Base-by-base conservation (phyloP, 1,139 yeast genomes). In the Zygosaccharomyces sapae region DNA sequence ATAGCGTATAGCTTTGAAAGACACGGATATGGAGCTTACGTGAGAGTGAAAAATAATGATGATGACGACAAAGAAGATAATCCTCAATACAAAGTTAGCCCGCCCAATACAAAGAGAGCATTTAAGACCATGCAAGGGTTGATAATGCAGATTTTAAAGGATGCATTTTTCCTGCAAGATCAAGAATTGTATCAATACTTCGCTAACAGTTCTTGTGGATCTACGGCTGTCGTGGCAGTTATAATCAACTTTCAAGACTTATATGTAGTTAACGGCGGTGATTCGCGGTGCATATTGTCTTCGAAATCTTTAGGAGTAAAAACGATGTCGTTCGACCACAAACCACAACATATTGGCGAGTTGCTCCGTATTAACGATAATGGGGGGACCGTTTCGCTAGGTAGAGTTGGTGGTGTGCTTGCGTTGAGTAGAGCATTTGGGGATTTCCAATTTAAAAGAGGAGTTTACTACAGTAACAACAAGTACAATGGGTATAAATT, bases 391-490 rank as follows among this genome's bases (percentile, higher is more conserved):
- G 87, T 85, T 2, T 70, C 79, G 6, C 75, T 79, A 53, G 82
- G 81, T 43, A 70, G 94, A 54, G 86, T 85, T 10, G 85, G 85
- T 57, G 89, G 87, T 42, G 77, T 84, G 0, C 66, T 85, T 49
- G 90, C 90, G 5, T 68, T 85, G 44, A 79, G 86, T 38, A 70
- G 92, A 58, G 90, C 92, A 12, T 81, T 85, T 67, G 89, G 92
- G 4, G 92, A 85, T 63, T 83, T 81, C 61, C 76, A 76, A 54
- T 85, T 85, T 64, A 85, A 72, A 54, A 57, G 67, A 6, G 64
- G 82, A 72, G 47, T 75, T 56, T 59, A 66, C 66, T 56, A 72
- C 67, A 49, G 62, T 61, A 51, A 62, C 62, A 46, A 67, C 59
- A 49, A 67, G 65, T 54, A 63, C 62, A 52, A 70, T 62, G 58